These are phyloP conservation scores for Amaranthus palmeri DNA, from an alignment of 148 eudicot species.

Conservation along the genomic window DNA sequence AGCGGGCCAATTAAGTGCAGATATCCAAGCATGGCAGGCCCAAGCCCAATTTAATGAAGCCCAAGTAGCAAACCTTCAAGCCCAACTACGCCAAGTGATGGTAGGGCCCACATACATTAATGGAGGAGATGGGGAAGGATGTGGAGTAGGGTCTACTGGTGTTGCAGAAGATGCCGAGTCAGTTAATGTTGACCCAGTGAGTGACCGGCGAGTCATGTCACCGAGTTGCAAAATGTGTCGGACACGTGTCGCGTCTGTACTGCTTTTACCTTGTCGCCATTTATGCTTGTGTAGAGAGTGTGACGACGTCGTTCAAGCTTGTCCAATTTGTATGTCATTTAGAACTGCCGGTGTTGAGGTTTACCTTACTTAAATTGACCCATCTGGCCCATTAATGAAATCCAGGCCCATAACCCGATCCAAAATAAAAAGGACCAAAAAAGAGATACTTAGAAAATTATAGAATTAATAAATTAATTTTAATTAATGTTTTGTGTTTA, in stretches of 20 bases:
- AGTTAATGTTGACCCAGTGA: conserved; percentile 50
- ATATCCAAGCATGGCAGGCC: conserved; percentile 58
- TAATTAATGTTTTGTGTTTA: neutral
- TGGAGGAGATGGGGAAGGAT: conserved; percentile 17
- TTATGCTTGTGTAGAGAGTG: conserved; percentile 56
- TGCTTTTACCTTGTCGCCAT: conserved; percentile 73
- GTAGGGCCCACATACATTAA: conserved; percentile 18
- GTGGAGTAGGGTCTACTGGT: conserved; percentile 20
- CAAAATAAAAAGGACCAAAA: neutral
- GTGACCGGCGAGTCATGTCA: conserved; percentile 22
- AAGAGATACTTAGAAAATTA: neutral
- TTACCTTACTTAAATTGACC: conserved; percentile 30
- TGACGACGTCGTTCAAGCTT: conserved; percentile 46
- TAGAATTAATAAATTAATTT: neutral
- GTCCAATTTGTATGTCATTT: conserved; percentile 53
- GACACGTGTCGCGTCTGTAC: conserved; percentile 50
- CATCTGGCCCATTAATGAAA: conserved; percentile 15
- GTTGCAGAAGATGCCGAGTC: conserved; percentile 71
- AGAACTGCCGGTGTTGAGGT: conserved; percentile 63
- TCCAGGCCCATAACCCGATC: conserved; percentile 17
- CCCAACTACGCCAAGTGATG: conserved; percentile 52
- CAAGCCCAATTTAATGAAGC: conserved; percentile 57
- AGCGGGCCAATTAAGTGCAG: conserved; percentile 47
- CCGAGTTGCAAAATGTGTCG: conserved; percentile 54
- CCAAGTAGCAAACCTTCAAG: conserved; percentile 51